phyloP scores from a whole-genome alignment of 306 rosid species.

The Dalbergia cochinchinensis region DNA sequence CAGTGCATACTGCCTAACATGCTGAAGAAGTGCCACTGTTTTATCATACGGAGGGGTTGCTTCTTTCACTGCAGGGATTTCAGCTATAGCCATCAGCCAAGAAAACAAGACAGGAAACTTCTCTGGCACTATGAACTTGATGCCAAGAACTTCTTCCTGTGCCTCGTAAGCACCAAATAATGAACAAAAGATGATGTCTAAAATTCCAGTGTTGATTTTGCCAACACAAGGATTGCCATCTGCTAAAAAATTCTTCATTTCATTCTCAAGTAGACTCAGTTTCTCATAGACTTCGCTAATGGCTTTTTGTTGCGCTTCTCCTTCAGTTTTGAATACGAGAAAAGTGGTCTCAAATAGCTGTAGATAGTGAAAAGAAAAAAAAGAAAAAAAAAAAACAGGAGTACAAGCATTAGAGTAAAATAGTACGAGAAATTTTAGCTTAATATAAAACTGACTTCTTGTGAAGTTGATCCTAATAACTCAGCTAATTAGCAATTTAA shows the following conservation, averaged over 20 bases:
- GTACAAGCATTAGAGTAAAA: not conserved
- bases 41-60: conserved; percentile 39
- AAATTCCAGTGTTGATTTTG: conserved; percentile 30
- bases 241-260: conserved; percentile 45
- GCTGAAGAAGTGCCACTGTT: conserved; percentile 28
- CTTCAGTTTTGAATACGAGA: conserved; percentile 34
- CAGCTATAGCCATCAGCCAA: conserved; percentile 40
- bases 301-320: conserved; percentile 48
- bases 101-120: conserved; percentile 48
- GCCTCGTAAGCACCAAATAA: conserved; percentile 15
- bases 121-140: conserved; percentile 39
- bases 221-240: conserved; percentile 35
- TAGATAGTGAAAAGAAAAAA: not conserved
- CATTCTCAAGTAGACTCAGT: conserved; percentile 48
- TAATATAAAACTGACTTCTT: not conserved
- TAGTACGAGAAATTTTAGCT: not conserved
- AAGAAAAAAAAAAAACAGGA: not conserved
- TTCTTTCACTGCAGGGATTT: conserved; percentile 44
- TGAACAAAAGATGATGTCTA: conserved; percentile 36
- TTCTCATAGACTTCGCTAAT: conserved; percentile 36
- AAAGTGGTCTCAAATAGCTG: conserved; percentile 24
- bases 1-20: conserved; percentile 36
- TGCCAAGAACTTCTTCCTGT: conserved; percentile 41
- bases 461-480: not conserved
- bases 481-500: not conserved